Evolutionary conservation across 1,284 basidiomycete genomes (phyloP).

Genomic region (Psilocybe mexicana): DNA sequence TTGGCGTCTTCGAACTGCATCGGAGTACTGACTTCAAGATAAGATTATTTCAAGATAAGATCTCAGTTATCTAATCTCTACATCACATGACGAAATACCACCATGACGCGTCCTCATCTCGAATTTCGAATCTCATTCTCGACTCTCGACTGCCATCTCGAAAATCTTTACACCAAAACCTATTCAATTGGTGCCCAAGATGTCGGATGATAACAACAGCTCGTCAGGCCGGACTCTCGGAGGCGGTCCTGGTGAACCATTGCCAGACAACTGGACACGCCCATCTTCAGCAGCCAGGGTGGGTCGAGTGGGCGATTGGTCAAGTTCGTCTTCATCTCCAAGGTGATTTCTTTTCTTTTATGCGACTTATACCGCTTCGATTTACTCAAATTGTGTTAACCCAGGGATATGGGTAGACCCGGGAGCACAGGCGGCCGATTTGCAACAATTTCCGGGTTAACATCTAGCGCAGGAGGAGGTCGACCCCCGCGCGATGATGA

Average conservation of each 20-base stretch:
- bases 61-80: no score
- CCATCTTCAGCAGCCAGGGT: slow-evolving; percentile 36
- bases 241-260: slow-evolving; percentile 43
- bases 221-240: slow-evolving; percentile 46
- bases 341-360: slow-evolving; percentile 17
- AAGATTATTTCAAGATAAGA: no score
- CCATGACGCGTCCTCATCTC: no score
- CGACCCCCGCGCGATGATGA: slow-evolving; percentile 33
- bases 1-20: no score
- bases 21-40: no score
- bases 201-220: slow-evolving; percentile 39
- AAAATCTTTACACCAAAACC: background rate
- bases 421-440: slow-evolving; percentile 17
- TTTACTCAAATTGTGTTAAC: background rate
- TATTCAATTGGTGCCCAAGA: slow-evolving; percentile 19
- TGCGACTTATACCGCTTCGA: background rate
- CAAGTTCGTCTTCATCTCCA: slow-evolving; percentile 22
- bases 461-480: slow-evolving; percentile 18
- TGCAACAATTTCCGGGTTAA: slow-evolving; percentile 23
- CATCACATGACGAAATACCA: no score
- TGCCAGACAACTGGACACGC: slow-evolving; percentile 48
- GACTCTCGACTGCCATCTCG: background rate
- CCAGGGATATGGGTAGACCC: slow-evolving; percentile 8
- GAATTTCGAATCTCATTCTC: no score
- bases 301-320: slow-evolving; percentile 42